phyloP scores from a whole-genome alignment of 371 early-diverging fungal species.

The Smittium culicis region DNA sequence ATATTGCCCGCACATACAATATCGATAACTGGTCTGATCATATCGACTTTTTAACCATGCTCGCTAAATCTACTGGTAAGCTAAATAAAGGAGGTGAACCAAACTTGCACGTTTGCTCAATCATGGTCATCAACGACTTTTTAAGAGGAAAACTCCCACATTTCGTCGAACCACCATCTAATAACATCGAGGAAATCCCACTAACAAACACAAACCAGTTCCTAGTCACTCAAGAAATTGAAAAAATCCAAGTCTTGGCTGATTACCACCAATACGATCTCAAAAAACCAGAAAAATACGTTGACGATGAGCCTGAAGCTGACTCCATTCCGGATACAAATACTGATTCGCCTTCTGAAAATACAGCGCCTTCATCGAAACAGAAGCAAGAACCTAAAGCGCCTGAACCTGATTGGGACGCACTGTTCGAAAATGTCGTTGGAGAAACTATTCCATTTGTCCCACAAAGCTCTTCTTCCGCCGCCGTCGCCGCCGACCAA shows the following conservation, averaged over 20 bases:
- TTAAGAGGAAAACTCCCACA: constrained; percentile 96
- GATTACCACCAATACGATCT: too few relatives aligned
- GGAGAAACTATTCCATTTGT: constrained; percentile 47
- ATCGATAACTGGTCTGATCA: too few relatives aligned
- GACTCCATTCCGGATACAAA: too few relatives aligned
- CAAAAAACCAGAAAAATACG: too few relatives aligned
- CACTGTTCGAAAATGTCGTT: constrained; percentile 67
- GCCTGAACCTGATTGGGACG: constrained; percentile 66
- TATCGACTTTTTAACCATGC: constrained; percentile 78
- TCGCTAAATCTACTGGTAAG: constrained; percentile 84
- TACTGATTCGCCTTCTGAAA: too few relatives aligned
- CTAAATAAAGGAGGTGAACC: constrained; percentile 95
- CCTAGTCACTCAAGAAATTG: too few relatives aligned
- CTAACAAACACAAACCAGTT: too few relatives aligned
- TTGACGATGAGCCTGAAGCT: too few relatives aligned
- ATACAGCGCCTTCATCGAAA: too few relatives aligned
- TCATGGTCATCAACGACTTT: constrained; percentile 99
- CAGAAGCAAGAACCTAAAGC: too few relatives aligned
- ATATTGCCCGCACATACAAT: constrained; percentile 85
- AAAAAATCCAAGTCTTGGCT: too few relatives aligned
- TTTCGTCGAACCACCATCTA: constrained; percentile 74
- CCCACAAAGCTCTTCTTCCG: constrained; percentile 13
- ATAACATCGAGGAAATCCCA: constrained; percentile 13
- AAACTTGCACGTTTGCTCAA: constrained; percentile 82
- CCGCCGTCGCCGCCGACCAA: constrained; percentile 4